A percentile compares a stretch with the other conserved stretches of the same genome.
Evolutionary conservation across 1,284 basidiomycete genomes (phyloP).

Genomic region (Volvariella surrecta): DNA sequence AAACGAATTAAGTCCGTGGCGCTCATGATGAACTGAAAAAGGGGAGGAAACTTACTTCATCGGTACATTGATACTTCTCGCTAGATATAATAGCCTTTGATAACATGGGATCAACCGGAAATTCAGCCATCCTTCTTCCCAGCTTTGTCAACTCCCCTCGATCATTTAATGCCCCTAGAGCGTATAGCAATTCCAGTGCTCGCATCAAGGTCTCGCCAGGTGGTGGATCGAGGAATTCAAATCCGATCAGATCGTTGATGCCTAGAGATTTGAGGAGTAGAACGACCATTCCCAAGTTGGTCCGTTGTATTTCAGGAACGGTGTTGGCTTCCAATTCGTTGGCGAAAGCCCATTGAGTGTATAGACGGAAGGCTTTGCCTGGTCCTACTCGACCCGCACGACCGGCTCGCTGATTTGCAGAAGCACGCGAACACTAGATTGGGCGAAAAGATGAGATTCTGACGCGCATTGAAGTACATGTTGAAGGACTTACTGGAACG

Average conservation of each 20-base stretch:
- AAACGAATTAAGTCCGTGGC: constrained; percentile 2
- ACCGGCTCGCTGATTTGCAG: constrained; percentile 94
- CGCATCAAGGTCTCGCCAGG: constrained; percentile 98
- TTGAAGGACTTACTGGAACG: constrained; percentile 63
- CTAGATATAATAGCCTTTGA: constrained; percentile 95
- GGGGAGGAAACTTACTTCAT: constrained; percentile 58
- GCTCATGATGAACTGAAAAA: constrained; percentile 1
- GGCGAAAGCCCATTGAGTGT: constrained; percentile 92
- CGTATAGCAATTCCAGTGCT: constrained; percentile 90
- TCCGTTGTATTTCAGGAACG: constrained; percentile 97
- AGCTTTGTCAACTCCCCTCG: constrained; percentile 94
- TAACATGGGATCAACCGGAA: constrained; percentile 97
- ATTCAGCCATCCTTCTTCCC: constrained; percentile 96
- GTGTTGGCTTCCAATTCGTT: constrained; percentile 97
- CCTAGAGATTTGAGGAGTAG: constrained; percentile 92
- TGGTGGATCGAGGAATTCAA: constrained; percentile 99
- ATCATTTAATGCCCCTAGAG: constrained; percentile 93
- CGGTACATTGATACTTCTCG: constrained; percentile 92
- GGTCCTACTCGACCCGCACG: constrained; percentile 96
- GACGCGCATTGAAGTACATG: constrained; percentile 1
- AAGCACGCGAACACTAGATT: constrained; percentile 84
- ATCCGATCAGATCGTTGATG: constrained; percentile 96
- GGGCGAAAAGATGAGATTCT: constrained; percentile 8
- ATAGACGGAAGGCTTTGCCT: constrained; percentile 96
- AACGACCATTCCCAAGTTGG: constrained; percentile 96